A percentile compares a stretch with the other conserved stretches of the same genome.
phyloP scores from a whole-genome alignment of 176 grass and related monocot genomes.

The Neostapfia colusana region DNA sequence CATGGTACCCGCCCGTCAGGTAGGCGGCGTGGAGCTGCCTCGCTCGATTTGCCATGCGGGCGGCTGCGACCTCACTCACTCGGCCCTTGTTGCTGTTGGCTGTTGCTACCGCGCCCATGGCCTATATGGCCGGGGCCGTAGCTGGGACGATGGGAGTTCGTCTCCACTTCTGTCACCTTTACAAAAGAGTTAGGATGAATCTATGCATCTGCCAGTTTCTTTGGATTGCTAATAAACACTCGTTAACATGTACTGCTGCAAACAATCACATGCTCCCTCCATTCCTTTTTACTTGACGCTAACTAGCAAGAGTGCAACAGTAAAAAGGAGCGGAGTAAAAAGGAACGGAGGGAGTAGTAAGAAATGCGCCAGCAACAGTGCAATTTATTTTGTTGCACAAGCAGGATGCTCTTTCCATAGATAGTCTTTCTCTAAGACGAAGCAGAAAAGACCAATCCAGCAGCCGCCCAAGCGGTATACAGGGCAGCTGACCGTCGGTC shows the following conservation, averaged over 20 bases:
- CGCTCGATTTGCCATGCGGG: conserved; percentile 26
- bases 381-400: no score
- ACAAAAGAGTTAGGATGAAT: neutral
- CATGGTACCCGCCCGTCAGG: neutral
- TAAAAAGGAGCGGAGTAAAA: no score
- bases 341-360: no score
- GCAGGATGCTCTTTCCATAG: no score
- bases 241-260: neutral
- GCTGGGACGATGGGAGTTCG: neutral
- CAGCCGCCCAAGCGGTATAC: no score
- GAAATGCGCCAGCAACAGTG: no score
- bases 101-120: neutral
- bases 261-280: no score
- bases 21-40: conserved; percentile 48
- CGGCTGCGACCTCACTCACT: neutral
- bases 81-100: no score
- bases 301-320: no score
- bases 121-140: neutral
- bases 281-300: no score
- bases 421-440: neutral
- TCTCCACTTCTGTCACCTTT: neutral
- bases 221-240: neutral
- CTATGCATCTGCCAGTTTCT: neutral
- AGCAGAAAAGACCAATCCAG: neutral
- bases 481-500: neutral